phyloP scores from a whole-genome alignment of 352 stramenopile species.

The Globisporangium barbulae region DNA sequence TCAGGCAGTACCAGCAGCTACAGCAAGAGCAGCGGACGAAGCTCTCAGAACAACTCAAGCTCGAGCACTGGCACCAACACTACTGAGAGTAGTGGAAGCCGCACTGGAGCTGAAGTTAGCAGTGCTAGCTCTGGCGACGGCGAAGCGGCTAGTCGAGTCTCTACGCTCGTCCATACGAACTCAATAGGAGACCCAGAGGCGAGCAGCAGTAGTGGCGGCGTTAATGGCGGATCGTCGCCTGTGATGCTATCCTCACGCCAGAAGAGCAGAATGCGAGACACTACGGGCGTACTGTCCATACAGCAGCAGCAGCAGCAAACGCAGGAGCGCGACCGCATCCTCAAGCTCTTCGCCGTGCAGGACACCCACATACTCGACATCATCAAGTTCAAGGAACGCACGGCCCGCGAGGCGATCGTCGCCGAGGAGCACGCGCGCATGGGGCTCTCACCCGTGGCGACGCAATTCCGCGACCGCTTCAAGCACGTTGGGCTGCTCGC shows the following conservation, averaged over 20 bases:
- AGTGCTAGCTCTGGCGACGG: neutral
- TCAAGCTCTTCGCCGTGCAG: slow-evolving; percentile 50
- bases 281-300: neutral
- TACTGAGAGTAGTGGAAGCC: neutral
- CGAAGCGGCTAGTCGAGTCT: neutral
- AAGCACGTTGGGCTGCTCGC: slow-evolving; percentile 55
- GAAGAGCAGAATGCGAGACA: slow-evolving; percentile 3
- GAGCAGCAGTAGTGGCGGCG: neutral
- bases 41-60: neutral
- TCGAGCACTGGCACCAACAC: neutral
- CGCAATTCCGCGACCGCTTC: slow-evolving; percentile 62
- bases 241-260: neutral
- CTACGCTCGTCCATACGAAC: neutral
- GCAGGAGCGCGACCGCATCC: slow-evolving; percentile 25
- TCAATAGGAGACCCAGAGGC: neutral
- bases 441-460: slow-evolving; percentile 40
- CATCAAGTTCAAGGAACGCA: slow-evolving; percentile 69
- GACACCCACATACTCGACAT: slow-evolving; percentile 53
- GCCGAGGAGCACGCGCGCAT: slow-evolving; percentile 38
- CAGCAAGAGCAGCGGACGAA: neutral
- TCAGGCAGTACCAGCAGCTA: neutral
- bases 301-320: slow-evolving; percentile 1
- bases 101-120: neutral
- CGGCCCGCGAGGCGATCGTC: slow-evolving; percentile 24
- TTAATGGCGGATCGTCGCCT: neutral